Evolutionary conservation across 1,284 basidiomycete species (phyloP).

Genomic region (Irpex sp.): DNA sequence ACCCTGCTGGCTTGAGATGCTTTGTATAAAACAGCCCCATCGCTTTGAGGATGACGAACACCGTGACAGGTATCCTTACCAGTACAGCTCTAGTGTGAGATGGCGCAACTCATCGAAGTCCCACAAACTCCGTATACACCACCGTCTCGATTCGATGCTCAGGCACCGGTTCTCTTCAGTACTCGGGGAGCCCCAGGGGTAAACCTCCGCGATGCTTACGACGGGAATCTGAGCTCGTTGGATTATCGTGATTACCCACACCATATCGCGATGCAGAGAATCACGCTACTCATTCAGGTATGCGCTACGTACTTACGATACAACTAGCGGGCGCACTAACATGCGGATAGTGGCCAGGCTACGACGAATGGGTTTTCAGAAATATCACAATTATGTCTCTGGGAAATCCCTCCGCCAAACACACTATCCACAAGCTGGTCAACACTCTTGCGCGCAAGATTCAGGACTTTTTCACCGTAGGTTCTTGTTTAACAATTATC

Average conservation of each 20-base stretch:
- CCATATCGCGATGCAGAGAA: neutral
- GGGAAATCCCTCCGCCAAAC: neutral
- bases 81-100: neutral
- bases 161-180: neutral
- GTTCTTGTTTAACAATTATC: neutral
- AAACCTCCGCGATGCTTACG: neutral
- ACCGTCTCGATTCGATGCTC: neutral
- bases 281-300: neutral
- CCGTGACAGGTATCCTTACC: too few species aligned
- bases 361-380: neutral
- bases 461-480: neutral
- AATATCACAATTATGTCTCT: neutral
- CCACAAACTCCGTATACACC: neutral
- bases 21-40: too few species aligned
- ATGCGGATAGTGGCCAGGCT: neutral
- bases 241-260: neutral
- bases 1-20: too few species aligned
- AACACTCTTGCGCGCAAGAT: neutral
- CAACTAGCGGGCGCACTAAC: neutral
- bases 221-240: neutral
- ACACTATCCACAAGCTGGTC: neutral
- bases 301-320: neutral
- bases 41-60: too few species aligned
- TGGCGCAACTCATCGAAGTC: neutral
- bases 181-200: neutral